phyloP scores from a whole-genome alignment of 1,284 basidiomycete genomes.

The Bondarzewia mesenterica region DNA sequence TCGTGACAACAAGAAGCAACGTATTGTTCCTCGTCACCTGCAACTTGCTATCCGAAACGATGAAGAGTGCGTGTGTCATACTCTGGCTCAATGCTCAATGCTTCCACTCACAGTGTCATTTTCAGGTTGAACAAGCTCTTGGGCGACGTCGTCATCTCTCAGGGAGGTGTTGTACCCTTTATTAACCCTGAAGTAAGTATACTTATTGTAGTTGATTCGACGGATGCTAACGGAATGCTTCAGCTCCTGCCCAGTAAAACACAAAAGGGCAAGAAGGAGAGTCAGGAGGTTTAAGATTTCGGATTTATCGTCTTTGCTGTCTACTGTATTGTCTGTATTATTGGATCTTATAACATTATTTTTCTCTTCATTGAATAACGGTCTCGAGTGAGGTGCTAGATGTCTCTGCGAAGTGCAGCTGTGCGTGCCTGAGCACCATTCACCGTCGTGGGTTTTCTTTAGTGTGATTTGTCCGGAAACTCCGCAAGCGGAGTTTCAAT shows the following conservation, averaged over 20 bases:
- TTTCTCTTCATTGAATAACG: background rate
- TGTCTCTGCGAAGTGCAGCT: no score
- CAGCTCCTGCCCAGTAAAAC: constrained; percentile 53
- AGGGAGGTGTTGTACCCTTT: constrained; percentile 62
- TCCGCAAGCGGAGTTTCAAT: background rate
- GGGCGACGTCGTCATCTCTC: constrained; percentile 41
- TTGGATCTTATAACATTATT: background rate
- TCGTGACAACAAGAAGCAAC: constrained; percentile 73
- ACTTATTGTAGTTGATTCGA: background rate
- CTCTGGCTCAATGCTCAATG: constrained; percentile 71
- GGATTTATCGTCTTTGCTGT: constrained; percentile 6
- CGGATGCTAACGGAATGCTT: constrained; percentile 5
- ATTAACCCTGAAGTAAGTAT: constrained; percentile 36
- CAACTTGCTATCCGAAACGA: constrained; percentile 89
- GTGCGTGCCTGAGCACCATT: no score
- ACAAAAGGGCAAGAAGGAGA: constrained; percentile 31
- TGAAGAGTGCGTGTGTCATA: constrained; percentile 57
- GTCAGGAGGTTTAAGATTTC: constrained; percentile 26
- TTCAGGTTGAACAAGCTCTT: constrained; percentile 58
- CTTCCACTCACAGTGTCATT: background rate
- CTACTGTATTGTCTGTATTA: constrained; percentile 1
- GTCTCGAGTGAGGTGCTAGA: background rate
- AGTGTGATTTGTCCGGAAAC: background rate
- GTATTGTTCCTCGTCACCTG: constrained; percentile 87
- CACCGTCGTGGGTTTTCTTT: no score